These are phyloP conservation scores for Solanum acaule DNA, from an alignment of 257 asterid species.

Conservation along the genomic window DNA sequence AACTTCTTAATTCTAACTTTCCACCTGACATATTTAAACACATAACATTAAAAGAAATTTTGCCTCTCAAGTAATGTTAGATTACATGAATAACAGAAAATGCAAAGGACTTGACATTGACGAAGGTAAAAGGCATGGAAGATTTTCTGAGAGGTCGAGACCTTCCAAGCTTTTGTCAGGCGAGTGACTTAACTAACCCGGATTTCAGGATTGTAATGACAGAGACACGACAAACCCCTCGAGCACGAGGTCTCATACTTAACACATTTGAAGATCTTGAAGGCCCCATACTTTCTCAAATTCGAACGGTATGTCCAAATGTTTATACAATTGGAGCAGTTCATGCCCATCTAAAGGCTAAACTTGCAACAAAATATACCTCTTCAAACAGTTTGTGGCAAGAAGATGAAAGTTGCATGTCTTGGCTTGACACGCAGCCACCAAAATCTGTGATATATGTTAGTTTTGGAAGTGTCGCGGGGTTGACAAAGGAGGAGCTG, in stretches of 20 bases:
- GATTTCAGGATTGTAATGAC: constrained; percentile 11
- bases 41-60: too few relatives aligned
- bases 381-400: constrained; percentile 40
- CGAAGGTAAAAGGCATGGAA: too few relatives aligned
- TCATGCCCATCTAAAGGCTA: constrained; percentile 44
- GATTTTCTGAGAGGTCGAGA: too few relatives aligned
- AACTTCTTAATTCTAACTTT: too few relatives aligned
- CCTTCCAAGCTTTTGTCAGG: constrained; percentile 37
- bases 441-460: neutral
- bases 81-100: too few relatives aligned
- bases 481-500: neutral
- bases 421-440: neutral
- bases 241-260: constrained; percentile 50
- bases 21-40: too few relatives aligned
- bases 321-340: constrained; percentile 64
- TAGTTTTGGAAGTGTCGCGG: constrained; percentile 2
- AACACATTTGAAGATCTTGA: constrained; percentile 70
- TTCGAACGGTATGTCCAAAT: constrained; percentile 42
- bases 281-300: constrained; percentile 33
- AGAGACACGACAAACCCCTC: constrained; percentile 23
- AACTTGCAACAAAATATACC: constrained; percentile 13
- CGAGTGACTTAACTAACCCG: constrained; percentile 9
- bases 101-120: too few relatives aligned
- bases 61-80: neutral
- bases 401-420: constrained; percentile 35